Percentiles rank a stretch among this genome's conserved stretches.
phyloP scores from a whole-genome alignment of 176 grass and related monocot species.

The Panicum miliaceum region DNA sequence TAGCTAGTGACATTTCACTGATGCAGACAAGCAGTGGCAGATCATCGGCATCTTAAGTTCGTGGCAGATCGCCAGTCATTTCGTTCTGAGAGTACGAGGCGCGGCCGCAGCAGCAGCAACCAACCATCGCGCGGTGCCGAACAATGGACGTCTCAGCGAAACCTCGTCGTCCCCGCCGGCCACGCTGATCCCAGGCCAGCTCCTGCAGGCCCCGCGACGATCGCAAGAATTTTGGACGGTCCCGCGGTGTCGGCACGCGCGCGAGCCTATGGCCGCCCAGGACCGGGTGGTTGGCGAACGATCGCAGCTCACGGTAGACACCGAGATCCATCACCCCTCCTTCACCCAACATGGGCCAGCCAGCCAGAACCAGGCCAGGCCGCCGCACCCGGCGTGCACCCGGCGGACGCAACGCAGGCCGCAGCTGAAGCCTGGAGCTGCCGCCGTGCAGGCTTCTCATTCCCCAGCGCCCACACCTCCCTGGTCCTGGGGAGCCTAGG shows the following conservation, averaged over 20 bases:
- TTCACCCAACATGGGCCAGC: conserved; percentile 22
- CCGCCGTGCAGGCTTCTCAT: not conserved
- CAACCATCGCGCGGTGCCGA: not conserved
- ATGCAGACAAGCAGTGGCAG: not conserved
- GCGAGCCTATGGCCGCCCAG: too few species aligned
- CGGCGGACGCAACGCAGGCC: not conserved
- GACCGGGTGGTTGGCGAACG: not conserved
- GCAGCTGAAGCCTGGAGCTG: too few species aligned
- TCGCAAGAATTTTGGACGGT: not conserved
- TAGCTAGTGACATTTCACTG: not conserved
- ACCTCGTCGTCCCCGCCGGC: not conserved
- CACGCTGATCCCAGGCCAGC: not conserved
- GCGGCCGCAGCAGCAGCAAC: not conserved
- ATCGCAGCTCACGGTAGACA: not conserved
- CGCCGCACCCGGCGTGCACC: not conserved
- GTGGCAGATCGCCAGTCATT: not conserved
- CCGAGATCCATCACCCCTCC: not conserved
- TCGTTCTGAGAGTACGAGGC: not conserved
- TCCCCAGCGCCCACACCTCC: not conserved
- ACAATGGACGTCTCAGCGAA: not conserved
- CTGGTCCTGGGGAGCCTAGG: too few species aligned
- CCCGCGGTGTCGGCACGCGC: not conserved
- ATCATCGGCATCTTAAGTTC: not conserved
- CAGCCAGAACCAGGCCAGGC: not conserved
- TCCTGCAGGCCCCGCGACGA: conserved; percentile 9